Conservation (phyloP, 1,139 yeast species). For the Spencermartinsiella ligniputridi region DNA sequence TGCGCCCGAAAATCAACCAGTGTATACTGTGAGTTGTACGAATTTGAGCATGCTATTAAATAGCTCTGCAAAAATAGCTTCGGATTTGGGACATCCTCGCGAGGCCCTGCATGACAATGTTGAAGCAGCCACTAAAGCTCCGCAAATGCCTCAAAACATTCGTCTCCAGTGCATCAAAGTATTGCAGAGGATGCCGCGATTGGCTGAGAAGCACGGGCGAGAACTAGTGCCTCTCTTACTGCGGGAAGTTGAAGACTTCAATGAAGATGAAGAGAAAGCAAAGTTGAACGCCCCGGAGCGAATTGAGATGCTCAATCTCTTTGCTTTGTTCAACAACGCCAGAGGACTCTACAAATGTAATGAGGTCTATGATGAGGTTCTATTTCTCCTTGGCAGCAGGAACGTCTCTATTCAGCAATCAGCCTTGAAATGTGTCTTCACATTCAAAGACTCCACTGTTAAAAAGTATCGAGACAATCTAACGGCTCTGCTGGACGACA, state of each 20-base stretch:
- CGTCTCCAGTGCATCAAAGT: conserved; percentile 25
- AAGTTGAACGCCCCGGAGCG: conserved; percentile 42
- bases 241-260: conserved; percentile 24
- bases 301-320: conserved; percentile 53
- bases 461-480: conserved; percentile 71
- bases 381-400: conserved; percentile 60
- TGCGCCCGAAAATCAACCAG: neutral
- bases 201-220: conserved; percentile 62
- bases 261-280: conserved; percentile 28
- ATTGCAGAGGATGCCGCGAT: conserved; percentile 50
- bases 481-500: conserved; percentile 72
- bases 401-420: conserved; percentile 60
- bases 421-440: conserved; percentile 68
- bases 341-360: conserved; percentile 49
- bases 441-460: conserved; percentile 55
- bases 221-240: conserved; percentile 47
- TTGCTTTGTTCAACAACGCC: conserved; percentile 63
- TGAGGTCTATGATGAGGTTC: conserved; percentile 49
- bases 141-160: neutral
- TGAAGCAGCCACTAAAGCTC: neutral
- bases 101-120: neutral
- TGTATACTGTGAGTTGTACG: conserved; percentile 5
- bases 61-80: neutral
- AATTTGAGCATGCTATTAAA: conserved; percentile 6
- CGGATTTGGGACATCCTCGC: neutral